A percentile compares a stretch with the other conserved stretches of the same genome.
phyloP scores from a whole-genome alignment of 2,329 filamentous ascomycete genomes.

The Thielaviopsis euricoi region DNA sequence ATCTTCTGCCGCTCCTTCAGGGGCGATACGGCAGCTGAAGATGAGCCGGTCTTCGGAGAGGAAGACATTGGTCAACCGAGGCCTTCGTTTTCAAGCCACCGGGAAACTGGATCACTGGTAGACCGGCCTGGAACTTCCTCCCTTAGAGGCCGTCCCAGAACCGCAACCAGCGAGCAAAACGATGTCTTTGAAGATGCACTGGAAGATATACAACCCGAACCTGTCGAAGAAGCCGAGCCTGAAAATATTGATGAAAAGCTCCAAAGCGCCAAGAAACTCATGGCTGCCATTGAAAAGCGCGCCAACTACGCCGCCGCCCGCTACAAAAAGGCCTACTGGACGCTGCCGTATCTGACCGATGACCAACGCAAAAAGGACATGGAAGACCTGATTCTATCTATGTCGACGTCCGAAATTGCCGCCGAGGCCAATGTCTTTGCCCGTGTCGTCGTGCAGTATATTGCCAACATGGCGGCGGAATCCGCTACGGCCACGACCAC shows the following conservation, averaged over 20 bases:
- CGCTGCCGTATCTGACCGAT: background rate
- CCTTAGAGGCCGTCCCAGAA: no score
- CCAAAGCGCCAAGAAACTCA: background rate
- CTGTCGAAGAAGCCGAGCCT: background rate
- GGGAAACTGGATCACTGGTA: background rate
- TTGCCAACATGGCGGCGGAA: background rate
- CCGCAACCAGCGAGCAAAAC: background rate
- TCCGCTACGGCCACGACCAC: no score
- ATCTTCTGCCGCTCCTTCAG: background rate
- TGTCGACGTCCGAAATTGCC: background rate
- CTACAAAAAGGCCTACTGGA: background rate
- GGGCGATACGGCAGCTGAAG: background rate
- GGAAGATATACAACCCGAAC: no score
- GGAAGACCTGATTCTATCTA: background rate
- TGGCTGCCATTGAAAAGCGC: background rate
- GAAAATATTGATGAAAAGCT: background rate
- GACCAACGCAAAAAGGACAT: background rate
- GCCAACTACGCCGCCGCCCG: background rate
- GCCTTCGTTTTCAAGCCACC: background rate
- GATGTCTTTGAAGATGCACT: background rate
- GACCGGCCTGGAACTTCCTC: no score
- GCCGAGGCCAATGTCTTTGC: background rate
- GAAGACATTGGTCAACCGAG: background rate
- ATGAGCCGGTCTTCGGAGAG: background rate
- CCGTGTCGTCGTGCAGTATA: background rate